Evolutionary conservation across 106 monocot genomes (phyloP).

Genomic region (Apostasia shenzhenica): DNA sequence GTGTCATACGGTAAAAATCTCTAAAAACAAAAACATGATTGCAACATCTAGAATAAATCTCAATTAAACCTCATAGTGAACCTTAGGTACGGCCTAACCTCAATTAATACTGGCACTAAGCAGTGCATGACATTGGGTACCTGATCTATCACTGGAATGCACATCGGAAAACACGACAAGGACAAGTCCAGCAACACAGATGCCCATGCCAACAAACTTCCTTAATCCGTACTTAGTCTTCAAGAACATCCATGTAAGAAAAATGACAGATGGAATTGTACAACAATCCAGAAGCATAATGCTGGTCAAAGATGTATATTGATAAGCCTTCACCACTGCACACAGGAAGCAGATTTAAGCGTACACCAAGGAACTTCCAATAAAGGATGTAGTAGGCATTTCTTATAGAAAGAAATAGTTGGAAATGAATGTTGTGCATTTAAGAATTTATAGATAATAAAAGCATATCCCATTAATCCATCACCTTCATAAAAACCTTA

Average conservation of each 20-base stretch:
- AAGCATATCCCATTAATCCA: background rate
- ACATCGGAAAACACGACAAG: conserved; percentile 93
- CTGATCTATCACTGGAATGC: conserved; percentile 54
- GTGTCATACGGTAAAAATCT: too few species aligned
- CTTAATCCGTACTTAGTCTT: conserved; percentile 74
- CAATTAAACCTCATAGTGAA: too few species aligned
- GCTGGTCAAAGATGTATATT: conserved; percentile 94
- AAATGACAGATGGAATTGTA: conserved; percentile 82
- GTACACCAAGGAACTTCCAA: too few species aligned
- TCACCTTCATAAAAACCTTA: background rate
- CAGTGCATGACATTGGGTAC: conserved; percentile 21
- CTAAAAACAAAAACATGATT: too few species aligned
- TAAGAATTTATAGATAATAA: background rate
- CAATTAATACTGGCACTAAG: too few species aligned
- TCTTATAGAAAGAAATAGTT: background rate
- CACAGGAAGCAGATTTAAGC: conserved; percentile 4
- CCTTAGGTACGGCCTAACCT: too few species aligned
- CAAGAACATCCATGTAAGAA: conserved; percentile 85
- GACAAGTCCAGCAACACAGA: conserved; percentile 72
- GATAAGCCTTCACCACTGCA: conserved; percentile 95
- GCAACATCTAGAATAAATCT: background rate
- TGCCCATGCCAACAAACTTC: conserved; percentile 61
- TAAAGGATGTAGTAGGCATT: background rate
- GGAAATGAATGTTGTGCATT: background rate
- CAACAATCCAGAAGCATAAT: conserved; percentile 95